phyloP scores from a whole-genome alignment of 2,329 filamentous ascomycete species.

The Mycosphaerella sp. region DNA sequence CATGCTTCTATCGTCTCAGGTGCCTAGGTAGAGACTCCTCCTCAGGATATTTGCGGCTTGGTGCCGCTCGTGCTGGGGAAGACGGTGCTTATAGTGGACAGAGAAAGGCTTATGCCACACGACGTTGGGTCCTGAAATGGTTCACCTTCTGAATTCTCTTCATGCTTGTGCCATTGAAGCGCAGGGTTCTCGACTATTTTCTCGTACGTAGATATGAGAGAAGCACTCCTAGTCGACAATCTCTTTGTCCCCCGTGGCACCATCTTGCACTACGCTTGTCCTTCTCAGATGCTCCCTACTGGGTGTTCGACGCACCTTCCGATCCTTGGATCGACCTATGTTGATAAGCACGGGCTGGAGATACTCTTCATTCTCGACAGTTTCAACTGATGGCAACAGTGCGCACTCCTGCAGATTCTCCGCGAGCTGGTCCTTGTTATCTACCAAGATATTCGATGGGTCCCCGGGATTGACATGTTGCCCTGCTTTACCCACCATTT shows the following conservation, averaged over 20 bases:
- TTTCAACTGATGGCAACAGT: not conserved
- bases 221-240: not conserved
- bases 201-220: not conserved
- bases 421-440: not conserved
- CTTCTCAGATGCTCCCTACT: slow-evolving; percentile 4
- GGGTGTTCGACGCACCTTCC: not conserved
- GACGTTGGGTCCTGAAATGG: not conserved
- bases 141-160: no score
- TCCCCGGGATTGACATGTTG: not conserved
- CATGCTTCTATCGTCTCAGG: not conserved
- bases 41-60: not conserved
- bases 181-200: no score
- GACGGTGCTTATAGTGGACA: not conserved
- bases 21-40: not conserved
- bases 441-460: not conserved
- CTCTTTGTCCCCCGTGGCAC: not conserved
- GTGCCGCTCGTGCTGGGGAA: not conserved
- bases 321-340: slow-evolving; percentile 6
- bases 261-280: not conserved
- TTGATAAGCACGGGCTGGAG: slow-evolving; percentile 4
- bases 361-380: not conserved
- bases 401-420: not conserved
- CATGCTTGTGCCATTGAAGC: no score
- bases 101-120: not conserved
- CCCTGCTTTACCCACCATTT: slow-evolving; percentile 5